These are phyloP conservation scores for Aureobasidium sp. DNA, from an alignment of 2,329 filamentous ascomycete genomes.

Conservation along the genomic window DNA sequence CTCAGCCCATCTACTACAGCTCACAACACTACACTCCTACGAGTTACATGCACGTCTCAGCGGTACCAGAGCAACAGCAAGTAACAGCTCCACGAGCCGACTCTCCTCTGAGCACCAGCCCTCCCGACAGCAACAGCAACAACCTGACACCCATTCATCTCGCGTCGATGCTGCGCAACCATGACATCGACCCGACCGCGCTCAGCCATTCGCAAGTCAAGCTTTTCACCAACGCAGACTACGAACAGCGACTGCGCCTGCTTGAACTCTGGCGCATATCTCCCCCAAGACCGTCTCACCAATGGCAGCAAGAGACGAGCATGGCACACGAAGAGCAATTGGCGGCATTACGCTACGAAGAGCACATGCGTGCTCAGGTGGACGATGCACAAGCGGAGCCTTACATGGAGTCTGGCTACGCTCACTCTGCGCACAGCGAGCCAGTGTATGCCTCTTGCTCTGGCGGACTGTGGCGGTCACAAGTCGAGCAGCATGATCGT, in stretches of 20 bases:
- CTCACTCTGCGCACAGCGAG: slow-evolving; percentile 1
- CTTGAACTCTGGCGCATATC: slow-evolving; percentile 81
- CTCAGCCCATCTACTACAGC: slow-evolving; percentile 59
- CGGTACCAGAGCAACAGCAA: slow-evolving; percentile 27
- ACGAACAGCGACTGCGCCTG: slow-evolving; percentile 64
- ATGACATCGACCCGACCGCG: slow-evolving; percentile 62
- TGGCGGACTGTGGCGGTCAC: slow-evolving; percentile 9
- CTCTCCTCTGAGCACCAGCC: slow-evolving; percentile 1
- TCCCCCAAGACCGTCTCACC: slow-evolving; percentile 52
- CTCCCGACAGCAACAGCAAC: slow-evolving; percentile 30
- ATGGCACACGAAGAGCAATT: slow-evolving; percentile 49
- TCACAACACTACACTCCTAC: slow-evolving; percentile 66
- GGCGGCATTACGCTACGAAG: slow-evolving; percentile 55
- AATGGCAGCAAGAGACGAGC: slow-evolving; percentile 39
- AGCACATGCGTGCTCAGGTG: slow-evolving; percentile 25
- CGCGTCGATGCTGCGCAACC: slow-evolving; percentile 52
- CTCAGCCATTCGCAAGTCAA: slow-evolving; percentile 69
- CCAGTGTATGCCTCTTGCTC: slow-evolving; percentile 14
- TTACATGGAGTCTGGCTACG: slow-evolving; percentile 4
- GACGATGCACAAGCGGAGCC: slow-evolving; percentile 11
- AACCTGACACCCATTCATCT: slow-evolving; percentile 35
- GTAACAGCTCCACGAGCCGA: slow-evolving; percentile 20
- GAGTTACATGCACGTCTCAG: slow-evolving; percentile 50
- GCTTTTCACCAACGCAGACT: slow-evolving; percentile 69
- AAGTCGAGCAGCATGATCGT: background rate